Conservation (phyloP, 345 rosid species). For the Eutrema heterophyllum region DNA sequence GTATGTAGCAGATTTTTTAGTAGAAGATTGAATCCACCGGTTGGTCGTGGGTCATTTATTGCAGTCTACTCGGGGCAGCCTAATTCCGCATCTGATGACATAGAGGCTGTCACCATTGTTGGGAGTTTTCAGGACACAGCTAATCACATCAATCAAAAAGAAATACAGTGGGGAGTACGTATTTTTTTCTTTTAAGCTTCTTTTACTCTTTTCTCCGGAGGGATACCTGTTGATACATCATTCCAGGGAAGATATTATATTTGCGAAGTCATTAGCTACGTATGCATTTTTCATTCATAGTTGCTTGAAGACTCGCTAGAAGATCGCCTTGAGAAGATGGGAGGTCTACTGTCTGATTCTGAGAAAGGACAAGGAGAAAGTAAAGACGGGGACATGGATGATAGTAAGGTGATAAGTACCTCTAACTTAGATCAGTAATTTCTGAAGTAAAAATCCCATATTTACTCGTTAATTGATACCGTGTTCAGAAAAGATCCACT, state of each 20-base stretch:
- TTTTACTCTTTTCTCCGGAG: not conserved
- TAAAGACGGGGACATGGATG: slow-evolving; percentile 83
- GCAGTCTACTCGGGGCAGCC: slow-evolving; percentile 96
- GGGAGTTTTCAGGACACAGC: slow-evolving; percentile 73
- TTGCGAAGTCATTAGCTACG: not conserved
- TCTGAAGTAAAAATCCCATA: not conserved
- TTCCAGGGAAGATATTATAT: not conserved
- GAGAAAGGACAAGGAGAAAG: slow-evolving; percentile 79
- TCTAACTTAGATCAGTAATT: not conserved
- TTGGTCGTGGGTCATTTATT: slow-evolving; percentile 21
- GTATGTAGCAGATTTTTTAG: not conserved
- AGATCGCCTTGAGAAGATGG: slow-evolving; percentile 79
- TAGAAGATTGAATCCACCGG: not conserved
- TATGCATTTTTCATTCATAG: slow-evolving; percentile 34
- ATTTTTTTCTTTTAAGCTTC: not conserved
- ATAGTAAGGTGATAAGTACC: slow-evolving; percentile 55
- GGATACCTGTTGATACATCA: not conserved
- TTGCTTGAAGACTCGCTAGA: slow-evolving; percentile 92
- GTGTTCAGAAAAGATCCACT: slow-evolving; percentile 61
- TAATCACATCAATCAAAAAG: slow-evolving; percentile 70
- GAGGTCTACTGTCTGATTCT: slow-evolving; percentile 65
- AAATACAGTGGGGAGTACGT: slow-evolving; percentile 90
- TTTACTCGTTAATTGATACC: slow-evolving; percentile 1
- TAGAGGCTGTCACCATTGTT: slow-evolving; percentile 68
- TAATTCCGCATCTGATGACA: slow-evolving; percentile 69